Base-by-base conservation (phyloP, 1,284 basidiomycete genomes). In the Sutorius eximius region DNA sequence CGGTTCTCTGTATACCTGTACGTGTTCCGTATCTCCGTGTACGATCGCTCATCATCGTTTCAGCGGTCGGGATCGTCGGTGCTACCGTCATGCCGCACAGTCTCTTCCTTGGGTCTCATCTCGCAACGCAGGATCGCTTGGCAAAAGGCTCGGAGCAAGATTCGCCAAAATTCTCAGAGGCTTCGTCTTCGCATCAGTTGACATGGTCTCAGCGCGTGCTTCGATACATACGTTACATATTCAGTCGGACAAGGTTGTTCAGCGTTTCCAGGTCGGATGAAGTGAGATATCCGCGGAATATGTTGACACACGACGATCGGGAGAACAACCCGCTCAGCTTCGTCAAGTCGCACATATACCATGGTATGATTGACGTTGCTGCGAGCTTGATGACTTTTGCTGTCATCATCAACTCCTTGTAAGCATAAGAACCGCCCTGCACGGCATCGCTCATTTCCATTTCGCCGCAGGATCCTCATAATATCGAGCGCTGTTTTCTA, bases 81-180 rank as follows among this genome's bases (percentile, higher is more conserved):
- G 90, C 91, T 2, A 93, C 91, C 0, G 85, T 92, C 42, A 94
- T 87, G 95, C 95, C 95, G 0, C 95, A 98, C 69, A 88, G 89
- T 43, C 79, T 98, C 22, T 95, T 93, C 75, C 78, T 98, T 8
- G 95, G 94, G 11, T 93, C 91, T 3, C 85, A 89, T 36, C 80
- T 96, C 18, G 88, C 91, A 3, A 91, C 89, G 0, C 86, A 94
- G 65, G 87, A 94, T 59, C 77, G 93, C 49, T 67, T 85, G 27
- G 70, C 75, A 27, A 59, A 65, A 10, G 48, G 46, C 22, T 40
- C 48, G 5, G 41, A 59, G 20, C 38, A 10, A 9, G 47, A 59
- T 33, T 56, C 68, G 6, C 59, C 58, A 43, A 53, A 46, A 32
- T 37, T 45, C 48, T 52, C 46, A 2, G 47, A 55, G 5, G 24